Evolutionary conservation across 2,329 filamentous ascomycete species (phyloP).

Genomic region (Cercospora janseana): DNA sequence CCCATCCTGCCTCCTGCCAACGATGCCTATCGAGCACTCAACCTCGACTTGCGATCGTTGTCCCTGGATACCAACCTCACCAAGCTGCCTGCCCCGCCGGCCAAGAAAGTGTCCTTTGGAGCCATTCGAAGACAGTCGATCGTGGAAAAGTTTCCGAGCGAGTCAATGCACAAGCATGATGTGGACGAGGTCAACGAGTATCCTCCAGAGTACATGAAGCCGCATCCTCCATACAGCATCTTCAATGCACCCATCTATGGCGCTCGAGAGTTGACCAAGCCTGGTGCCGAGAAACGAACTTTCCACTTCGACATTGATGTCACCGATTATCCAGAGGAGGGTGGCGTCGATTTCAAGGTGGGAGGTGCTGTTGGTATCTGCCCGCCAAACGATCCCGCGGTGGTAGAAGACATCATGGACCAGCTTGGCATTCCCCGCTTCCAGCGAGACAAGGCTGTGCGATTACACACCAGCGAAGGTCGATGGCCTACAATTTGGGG

Average conservation of each 20-base stretch:
- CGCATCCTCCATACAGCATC: conserved; percentile 89
- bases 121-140: conserved; percentile 34
- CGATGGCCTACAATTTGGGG: conserved; percentile 99
- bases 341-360: conserved; percentile 88
- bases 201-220: conserved; percentile 86
- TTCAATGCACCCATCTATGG: conserved; percentile 85
- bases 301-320: conserved; percentile 98
- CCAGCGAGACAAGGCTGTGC: conserved; percentile 77
- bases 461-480: conserved; percentile 74
- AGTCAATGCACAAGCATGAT: conserved; percentile 43
- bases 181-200: conserved; percentile 52
- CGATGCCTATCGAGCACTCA: conserved; percentile 75
- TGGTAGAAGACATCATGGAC: conserved; percentile 83
- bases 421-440: conserved; percentile 76
- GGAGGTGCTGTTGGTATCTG: conserved; percentile 92
- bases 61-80: conserved; percentile 68
- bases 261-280: conserved; percentile 79
- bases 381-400: conserved; percentile 73
- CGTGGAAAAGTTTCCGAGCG: conserved; percentile 58
- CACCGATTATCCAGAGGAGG: conserved; percentile 85
- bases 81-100: conserved; percentile 68
- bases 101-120: conserved; percentile 63
- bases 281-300: conserved; percentile 91
- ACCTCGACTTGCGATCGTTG: conserved; percentile 72
- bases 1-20: conserved; percentile 69